Conservation (phyloP, 306 rosid species). For the Ammopiptanthus mongolicus region DNA sequence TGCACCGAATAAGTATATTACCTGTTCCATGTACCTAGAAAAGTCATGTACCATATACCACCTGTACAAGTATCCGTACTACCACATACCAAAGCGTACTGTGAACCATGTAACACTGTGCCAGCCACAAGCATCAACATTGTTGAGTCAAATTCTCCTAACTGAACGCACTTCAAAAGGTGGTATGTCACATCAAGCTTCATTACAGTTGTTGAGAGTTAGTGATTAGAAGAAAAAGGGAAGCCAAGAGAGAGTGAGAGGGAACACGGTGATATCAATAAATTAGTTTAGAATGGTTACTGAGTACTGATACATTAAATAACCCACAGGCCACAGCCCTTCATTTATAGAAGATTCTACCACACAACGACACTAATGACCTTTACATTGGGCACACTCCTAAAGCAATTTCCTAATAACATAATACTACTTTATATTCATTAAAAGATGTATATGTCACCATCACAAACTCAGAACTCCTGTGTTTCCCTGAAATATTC, state of each 20-base stretch:
- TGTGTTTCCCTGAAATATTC: background rate
- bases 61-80: too few relatives aligned
- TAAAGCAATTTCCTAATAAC: background rate
- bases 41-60: too few relatives aligned
- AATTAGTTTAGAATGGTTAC: background rate
- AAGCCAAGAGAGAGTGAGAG: too few relatives aligned
- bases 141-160: background rate
- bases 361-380: too few relatives aligned
- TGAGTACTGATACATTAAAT: too few relatives aligned
- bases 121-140: background rate
- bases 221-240: too few relatives aligned
- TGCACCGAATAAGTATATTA: too few relatives aligned
- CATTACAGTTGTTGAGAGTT: background rate
- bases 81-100: too few relatives aligned
- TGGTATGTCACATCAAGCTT: background rate
- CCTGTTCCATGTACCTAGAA: too few relatives aligned
- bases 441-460: background rate
- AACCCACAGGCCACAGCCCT: too few relatives aligned
- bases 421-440: background rate
- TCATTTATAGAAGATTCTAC: too few relatives aligned
- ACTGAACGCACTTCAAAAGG: background rate
- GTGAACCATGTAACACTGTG: too few relatives aligned
- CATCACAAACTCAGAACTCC: background rate
- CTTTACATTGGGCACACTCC: conserved; percentile 5
- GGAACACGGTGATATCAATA: background rate